Evolutionary conservation across 129 eudicot genomes (phyloP), one percentile per base, ranked within the genome.

Genomic region (Rutidosis leptorrhynchoides): DNA sequence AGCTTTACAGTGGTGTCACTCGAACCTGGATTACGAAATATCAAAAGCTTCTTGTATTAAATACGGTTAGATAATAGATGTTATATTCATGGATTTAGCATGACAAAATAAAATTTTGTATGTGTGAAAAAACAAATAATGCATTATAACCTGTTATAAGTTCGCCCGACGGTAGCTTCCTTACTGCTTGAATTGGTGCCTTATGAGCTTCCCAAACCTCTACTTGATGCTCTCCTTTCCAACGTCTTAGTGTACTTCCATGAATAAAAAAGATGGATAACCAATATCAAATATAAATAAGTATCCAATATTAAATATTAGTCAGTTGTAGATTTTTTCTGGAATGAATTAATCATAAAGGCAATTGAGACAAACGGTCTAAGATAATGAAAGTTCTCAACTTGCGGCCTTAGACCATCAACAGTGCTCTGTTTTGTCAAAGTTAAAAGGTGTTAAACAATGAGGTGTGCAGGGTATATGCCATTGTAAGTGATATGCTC

Each of bases 141-240:
- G 69, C 49, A 68, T 27, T 21, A 12, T 19, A 12, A 85, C 99
- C 97, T 82, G 99, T 94, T 26, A 84, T 87, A 80, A 94, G 77
- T 77, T 94, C 97, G 25, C 97, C 99, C 3, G 94, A 76, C 9
- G 95, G 93, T 53, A 94, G 79, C 62, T 78, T 84, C 48, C 80
- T 58, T 51, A 94, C 80, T 65, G 95, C 86, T 77, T 94, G 99
- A 61, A 89, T 85, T 16, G 97, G 90, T 71, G 94, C 79, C 51
- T 82, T 84, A 75, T 94, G 99, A 74, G 88, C 94, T 82, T 89
- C 93, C 95, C 82, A 79, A 22, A 76, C 85, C 69, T 86, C 99
- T 68, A 79, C 71, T 55, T 69, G 79, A 48, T 89, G 80, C 28
- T 93, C 93, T 48, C 79, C 93, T 74, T 87, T 89, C 99, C 99